Evolutionary conservation across 805 yeast species (phyloP).

Genomic region (Candida koratica): DNA sequence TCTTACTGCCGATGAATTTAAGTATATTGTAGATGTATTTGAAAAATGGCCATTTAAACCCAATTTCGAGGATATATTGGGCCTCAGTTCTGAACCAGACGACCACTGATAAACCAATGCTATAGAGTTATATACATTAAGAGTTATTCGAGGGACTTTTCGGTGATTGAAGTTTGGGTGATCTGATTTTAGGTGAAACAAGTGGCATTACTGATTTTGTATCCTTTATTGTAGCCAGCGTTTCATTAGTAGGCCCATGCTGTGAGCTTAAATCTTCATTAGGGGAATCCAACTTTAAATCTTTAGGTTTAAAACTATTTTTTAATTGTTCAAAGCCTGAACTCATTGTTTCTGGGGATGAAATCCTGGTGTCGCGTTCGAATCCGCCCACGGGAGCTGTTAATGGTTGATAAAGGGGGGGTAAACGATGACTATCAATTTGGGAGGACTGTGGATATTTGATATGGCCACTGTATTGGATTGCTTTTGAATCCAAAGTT

Average conservation of each 20-base stretch:
- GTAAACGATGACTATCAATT: not conserved
- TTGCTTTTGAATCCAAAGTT: not conserved
- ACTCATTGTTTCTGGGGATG: slow-evolving; percentile 7
- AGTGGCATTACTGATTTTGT: too few species aligned
- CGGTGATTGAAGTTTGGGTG: not conserved
- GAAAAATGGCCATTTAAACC: slow-evolving; percentile 88
- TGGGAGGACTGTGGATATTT: not conserved
- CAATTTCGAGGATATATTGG: slow-evolving; percentile 18
- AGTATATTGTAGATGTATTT: slow-evolving; percentile 48
- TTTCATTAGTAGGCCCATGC: slow-evolving; percentile 4
- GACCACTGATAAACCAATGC: slow-evolving; percentile 2
- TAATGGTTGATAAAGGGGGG: not conserved
- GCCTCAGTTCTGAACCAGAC: slow-evolving; percentile 13
- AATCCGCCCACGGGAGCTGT: not conserved
- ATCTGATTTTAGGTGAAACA: not conserved
- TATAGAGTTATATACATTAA: not conserved
- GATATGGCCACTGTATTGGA: not conserved
- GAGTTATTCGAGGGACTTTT: too few species aligned
- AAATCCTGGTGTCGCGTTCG: not conserved
- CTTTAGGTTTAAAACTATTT: slow-evolving; percentile 3
- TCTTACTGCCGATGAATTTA: slow-evolving; percentile 54
- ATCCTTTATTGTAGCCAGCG: not conserved
- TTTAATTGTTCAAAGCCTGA: slow-evolving; percentile 10
- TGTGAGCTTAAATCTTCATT: slow-evolving; percentile 6
- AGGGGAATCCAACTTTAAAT: too few species aligned